A percentile compares a stretch with the other conserved stretches of the same genome.
Conservation (phyloP, 768 basidiomycete genomes). For the Kockovaella imperatae region DNA sequence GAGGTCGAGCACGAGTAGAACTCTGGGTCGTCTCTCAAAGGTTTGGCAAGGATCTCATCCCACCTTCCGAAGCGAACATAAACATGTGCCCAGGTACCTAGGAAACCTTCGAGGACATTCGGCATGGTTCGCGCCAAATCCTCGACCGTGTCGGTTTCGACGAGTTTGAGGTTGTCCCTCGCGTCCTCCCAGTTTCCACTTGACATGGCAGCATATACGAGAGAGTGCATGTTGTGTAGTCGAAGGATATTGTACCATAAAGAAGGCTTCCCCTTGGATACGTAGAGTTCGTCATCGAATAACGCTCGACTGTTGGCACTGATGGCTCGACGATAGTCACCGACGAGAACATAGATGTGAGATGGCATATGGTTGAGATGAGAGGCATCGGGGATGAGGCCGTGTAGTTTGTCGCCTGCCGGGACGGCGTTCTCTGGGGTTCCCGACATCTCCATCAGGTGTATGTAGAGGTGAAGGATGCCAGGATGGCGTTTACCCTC, state of each 20-base stretch:
- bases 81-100: conserved; percentile 18
- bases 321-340: conserved; percentile 36
- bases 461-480: conserved; percentile 33
- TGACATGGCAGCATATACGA: conserved; percentile 36
- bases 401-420: conserved; percentile 17
- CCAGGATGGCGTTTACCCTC: conserved; percentile 18
- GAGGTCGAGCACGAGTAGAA: conserved; percentile 22
- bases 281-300: conserved; percentile 25
- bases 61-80: conserved; percentile 35
- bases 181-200: conserved; percentile 25
- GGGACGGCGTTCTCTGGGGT: conserved; percentile 27
- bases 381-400: conserved; percentile 30
- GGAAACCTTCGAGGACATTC: conserved; percentile 17
- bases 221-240: conserved; percentile 25
- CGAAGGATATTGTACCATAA: conserved; percentile 31
- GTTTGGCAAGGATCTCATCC: conserved; percentile 20
- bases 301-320: conserved; percentile 20
- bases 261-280: neutral
- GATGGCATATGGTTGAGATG: conserved; percentile 39
- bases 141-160: conserved; percentile 16
- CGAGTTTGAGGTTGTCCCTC: too few relatives aligned
- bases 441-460: conserved; percentile 32
- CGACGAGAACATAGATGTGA: conserved; percentile 35
- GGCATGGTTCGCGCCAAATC: conserved; percentile 17
- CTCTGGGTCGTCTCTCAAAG: conserved; percentile 8